Evolutionary conservation across 805 yeast species (phyloP), one percentile per base, ranked within the genome.

Genomic region (Wickerhamiella allomyrinae): DNA sequence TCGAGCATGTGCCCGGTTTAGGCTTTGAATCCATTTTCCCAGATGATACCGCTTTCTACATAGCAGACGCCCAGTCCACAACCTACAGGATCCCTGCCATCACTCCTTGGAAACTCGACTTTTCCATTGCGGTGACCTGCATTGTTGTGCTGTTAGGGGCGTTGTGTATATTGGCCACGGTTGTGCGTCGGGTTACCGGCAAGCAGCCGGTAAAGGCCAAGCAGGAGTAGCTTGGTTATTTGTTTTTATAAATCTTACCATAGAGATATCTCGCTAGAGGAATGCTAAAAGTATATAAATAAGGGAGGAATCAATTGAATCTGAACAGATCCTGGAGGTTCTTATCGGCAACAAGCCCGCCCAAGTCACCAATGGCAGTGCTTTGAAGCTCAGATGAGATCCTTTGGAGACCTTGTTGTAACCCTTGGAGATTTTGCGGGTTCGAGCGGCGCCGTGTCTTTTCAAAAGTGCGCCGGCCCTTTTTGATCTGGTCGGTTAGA

Each of bases 11-110:
- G 3, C 62, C 58, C 31, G 55, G 54, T 2, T 43, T 69, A 8
- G 76, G 75, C 3, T 62, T 63, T 43, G 75, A 71, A 46, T 52
- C 67, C 1, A 59, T 60, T 37, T 74, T 73, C 48, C 72, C 73
- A 1, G 58, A 59, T 1, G 59, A 67, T 33, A 70, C 76, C 1
- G 50, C 57, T 1, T 73, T 70, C 49, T 60, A 60, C 46, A 64
- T 66, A 41, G 45, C 63, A 17, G 21, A 43, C 9, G 49, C 62
- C 39, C 44, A 38, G 34, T 34, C 47, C 7, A 41, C 63, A 4
- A 27, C 41, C 2, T 62, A 61, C 43, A 43, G 53, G 11, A 65
- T 73, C 24, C 79, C 79, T 4, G 63, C 60, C 3, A 70, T 67
- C 20, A 60, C 65, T 34, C 44, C 55, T 0, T 40, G 46, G 9